These are phyloP conservation scores for Termitomyces heimii DNA, from an alignment of 768 basidiomycete species.

Conservation along the genomic window DNA sequence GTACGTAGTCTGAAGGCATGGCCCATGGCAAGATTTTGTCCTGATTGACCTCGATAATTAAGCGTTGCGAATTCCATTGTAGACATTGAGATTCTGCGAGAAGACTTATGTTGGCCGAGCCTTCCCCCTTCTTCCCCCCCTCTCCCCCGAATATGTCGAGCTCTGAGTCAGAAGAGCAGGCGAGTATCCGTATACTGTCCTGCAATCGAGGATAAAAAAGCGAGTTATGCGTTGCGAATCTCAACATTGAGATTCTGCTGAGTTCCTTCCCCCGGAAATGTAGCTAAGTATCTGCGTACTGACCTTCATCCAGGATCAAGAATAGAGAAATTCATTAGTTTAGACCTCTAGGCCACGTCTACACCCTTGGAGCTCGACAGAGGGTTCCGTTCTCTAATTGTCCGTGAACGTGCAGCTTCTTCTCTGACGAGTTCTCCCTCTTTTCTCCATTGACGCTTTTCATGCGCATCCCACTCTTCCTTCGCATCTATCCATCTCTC, in stretches of 20 bases:
- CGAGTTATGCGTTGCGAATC: too few relatives aligned
- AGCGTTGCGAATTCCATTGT: background rate
- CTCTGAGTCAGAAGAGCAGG: background rate
- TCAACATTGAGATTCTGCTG: too few relatives aligned
- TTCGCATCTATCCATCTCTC: constrained; percentile 90
- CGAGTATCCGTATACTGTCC: background rate
- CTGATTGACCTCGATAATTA: background rate
- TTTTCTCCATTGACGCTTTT: constrained; percentile 69
- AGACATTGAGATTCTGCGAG: background rate
- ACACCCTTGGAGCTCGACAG: constrained; percentile 7
- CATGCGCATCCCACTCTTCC: constrained; percentile 78
- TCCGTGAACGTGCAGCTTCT: constrained; percentile 26
- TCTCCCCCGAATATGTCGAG: too few relatives aligned
- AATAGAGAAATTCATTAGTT: background rate
- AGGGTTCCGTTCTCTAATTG: constrained; percentile 25
- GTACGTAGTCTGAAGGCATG: background rate
- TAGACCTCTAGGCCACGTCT: constrained; percentile 6
- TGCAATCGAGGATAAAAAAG: background rate
- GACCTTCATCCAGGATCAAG: background rate
- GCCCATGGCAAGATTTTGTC: background rate
- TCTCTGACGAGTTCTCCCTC: constrained; percentile 60
- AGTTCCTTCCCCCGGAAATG: too few relatives aligned
- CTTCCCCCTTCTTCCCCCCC: too few relatives aligned
- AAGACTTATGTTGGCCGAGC: background rate
- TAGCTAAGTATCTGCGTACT: background rate